Base-by-base conservation (phyloP, 1,284 basidiomycete species). In the Pyrrhoderma lamaoense region DNA sequence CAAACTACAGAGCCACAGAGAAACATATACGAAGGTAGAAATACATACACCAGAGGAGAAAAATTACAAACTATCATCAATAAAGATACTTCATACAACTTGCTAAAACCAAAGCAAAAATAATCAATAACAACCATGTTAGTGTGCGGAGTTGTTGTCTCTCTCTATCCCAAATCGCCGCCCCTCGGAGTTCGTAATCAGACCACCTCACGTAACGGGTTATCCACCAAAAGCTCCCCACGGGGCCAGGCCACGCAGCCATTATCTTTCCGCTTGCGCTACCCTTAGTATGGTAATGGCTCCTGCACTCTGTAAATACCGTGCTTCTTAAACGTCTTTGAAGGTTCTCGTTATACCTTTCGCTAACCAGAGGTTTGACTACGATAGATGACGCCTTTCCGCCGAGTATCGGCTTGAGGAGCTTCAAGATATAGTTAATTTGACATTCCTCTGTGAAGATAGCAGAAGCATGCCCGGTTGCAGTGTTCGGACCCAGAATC, bases 381-480 rank as follows among this genome's bases (percentile, higher is more conserved):
- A 56, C 56, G 45, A 67, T 64, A 4, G 59, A 64, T 9, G 54
- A 54, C 5, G 55, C 66, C 25, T 58, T 51, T 9, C 61, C 56
- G 2, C 56, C 59, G n/a, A 65, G 57, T 37, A 65, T 58, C 16
- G 64, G 65, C 37, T 61, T 57, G 53, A 66, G 44, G 35, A 67
- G 58, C 47, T 67, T 62, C 31, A 67, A 27, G n/a, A 56, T 45
- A 47, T 67, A 66, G 18, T 56, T 56, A 40, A 65, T 52, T 56
- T 58, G 42, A 18, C 55, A 57, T 57, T 66, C 66, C 55, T 66
- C 64, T 2, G 65, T 45, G 37, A 66, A 67, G 16, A 67, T 57
- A n/a, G 62, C 61, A 8, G 66, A 67, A 11, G 63, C 31, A 13
- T 61, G 49, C 19, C 60, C 59, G 2, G 65, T 67, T 27, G 62